Base-by-base conservation (phyloP, 345 rosid genomes). In the Eucalyptus victrix region DNA sequence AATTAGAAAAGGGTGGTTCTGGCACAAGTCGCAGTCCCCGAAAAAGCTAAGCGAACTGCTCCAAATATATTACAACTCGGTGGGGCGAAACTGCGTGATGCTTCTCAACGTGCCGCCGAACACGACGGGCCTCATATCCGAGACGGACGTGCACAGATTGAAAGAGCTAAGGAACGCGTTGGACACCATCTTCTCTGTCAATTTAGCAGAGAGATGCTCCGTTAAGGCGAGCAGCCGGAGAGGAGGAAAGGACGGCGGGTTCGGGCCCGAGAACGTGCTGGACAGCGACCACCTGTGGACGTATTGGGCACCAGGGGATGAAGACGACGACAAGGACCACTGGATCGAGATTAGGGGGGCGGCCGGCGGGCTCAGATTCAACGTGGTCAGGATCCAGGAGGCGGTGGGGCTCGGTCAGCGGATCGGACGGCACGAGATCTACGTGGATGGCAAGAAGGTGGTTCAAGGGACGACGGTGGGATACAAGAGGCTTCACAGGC, bases 321-420 rank as follows among this genome's bases (percentile, higher is more conserved):
- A 89, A 12, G 86, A 24, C 53, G 40, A 92, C 21, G 45, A 45
- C 4, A 42, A 88, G 76, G 93, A 87, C 8, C 90, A 89, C 51
- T 96, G 98, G 97, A 91, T 95, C 87, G 96, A 94, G 88, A 51
- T 96, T 12, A 90, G 49, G 44, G 89, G 90, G 8, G 34, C 88
- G 8, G 49, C 34, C n/a, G 92, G 76, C 72, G 90, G 91, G 90
- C n/a, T 93, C 90, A 90, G 90, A 88, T 96, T 95, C 56, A 96
- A 95, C 56, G 97, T 94, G 89, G 87, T 96, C 26, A 92, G 97
- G 89, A 93, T 95, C 88, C 98, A 96, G 86, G 98, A 96, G 86
- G 94, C 97, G 4, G 93, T 96, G 34, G 97, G 97, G 86, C 93
- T 96, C 30, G 97, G 97, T 19, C 98, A 96, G 86, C 91, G 98